Evolutionary conservation across 108 stramenopile species (phyloP).

Genomic region (Ochromonas danica): DNA sequence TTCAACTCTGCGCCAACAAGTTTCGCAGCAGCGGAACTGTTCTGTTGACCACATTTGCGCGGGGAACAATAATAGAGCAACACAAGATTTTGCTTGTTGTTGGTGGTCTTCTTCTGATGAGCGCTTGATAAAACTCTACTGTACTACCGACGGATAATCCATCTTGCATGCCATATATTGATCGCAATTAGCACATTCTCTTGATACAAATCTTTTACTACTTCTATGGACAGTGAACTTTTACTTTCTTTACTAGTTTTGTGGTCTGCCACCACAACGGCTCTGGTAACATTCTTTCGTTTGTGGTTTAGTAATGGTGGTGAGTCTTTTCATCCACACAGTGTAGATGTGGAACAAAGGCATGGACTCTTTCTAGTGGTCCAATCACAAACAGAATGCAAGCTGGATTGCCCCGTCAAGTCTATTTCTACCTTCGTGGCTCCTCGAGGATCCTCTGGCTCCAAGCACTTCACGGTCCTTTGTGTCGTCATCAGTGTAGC

Average conservation of each 20-base stretch:
- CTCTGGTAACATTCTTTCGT: slow-evolving; percentile 6
- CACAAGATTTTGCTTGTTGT: no score
- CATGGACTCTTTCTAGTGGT: slow-evolving; percentile 23
- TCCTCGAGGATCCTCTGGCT: slow-evolving; percentile 22
- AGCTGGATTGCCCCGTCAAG: slow-evolving; percentile 25
- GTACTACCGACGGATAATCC: no score
- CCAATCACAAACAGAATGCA: slow-evolving; percentile 13
- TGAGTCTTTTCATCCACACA: slow-evolving; percentile 26
- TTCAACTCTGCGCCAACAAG: no score
- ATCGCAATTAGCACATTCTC: no score
- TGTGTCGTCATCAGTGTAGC: background rate
- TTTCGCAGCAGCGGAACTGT: no score
- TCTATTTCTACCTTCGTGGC: slow-evolving; percentile 29
- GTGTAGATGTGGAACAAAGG: slow-evolving; percentile 29
- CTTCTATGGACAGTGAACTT: slow-evolving; percentile 35
- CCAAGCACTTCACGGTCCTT: slow-evolving; percentile 5
- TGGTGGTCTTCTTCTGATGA: no score
- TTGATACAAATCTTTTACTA: no score
- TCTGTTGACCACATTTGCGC: no score
- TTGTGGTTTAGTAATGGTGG: slow-evolving; percentile 16
- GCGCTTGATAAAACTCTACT: no score
- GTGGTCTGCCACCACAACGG: slow-evolving; percentile 24
- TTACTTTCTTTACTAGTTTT: background rate
- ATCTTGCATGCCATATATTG: no score
- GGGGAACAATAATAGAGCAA: no score